Conservation (phyloP, 305 asterid species). For the Rubia tinctorum region DNA sequence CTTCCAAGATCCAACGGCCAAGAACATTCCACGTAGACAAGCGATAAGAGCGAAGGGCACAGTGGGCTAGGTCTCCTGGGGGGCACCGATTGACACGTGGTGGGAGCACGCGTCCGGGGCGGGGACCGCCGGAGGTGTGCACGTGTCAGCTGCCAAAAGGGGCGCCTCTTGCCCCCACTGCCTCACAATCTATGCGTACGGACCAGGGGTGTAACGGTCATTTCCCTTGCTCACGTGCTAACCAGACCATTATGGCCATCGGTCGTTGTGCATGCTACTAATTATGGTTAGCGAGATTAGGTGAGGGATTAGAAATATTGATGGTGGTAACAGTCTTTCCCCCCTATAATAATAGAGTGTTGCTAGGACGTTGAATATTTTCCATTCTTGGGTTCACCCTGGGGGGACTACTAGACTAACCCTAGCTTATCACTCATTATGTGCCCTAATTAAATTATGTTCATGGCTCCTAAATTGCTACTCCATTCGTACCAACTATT, state of each 20-base stretch:
- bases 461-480: neutral
- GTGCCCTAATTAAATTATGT: neutral
- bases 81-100: conserved; percentile 25
- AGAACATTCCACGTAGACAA: neutral
- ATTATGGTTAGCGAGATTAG: neutral
- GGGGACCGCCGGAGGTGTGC: conserved; percentile 4
- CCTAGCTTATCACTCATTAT: neutral
- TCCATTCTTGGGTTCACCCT: conserved; percentile 4
- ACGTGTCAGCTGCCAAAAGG: conserved; percentile 27
- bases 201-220: neutral
- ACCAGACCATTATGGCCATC: neutral
- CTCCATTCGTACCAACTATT: too few species aligned
- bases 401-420: neutral
- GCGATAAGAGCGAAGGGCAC: conserved; percentile 1
- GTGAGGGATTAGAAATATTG: neutral
- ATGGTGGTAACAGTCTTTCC: neutral
- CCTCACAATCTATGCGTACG: conserved; percentile 17
- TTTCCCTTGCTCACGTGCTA: neutral
- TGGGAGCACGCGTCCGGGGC: conserved; percentile 8
- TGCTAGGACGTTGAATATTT: neutral
- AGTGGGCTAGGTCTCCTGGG: conserved; percentile 21
- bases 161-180: neutral
- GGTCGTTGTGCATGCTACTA: neutral
- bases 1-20: conserved; percentile 11
- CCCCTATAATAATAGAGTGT: neutral